phyloP scores from a whole-genome alignment of 345 rosid genomes.

The Aquilaria sinensis region DNA sequence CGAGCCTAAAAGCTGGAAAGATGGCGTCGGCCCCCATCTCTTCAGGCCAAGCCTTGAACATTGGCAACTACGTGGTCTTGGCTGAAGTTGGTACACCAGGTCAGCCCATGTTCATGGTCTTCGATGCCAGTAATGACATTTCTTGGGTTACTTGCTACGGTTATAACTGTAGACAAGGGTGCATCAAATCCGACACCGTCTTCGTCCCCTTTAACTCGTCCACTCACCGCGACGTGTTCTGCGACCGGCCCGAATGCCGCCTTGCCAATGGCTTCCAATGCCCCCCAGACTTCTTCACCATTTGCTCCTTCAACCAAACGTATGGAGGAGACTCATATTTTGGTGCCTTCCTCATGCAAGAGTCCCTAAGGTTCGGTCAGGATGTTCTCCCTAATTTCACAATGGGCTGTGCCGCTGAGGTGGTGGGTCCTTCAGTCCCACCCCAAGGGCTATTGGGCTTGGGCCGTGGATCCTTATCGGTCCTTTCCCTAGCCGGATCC shows the following conservation, averaged over 20 bases:
- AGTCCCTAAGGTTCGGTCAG: constrained; percentile 41
- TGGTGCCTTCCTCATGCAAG: constrained; percentile 54
- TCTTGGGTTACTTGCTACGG: constrained; percentile 80
- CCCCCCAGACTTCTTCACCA: constrained; percentile 33
- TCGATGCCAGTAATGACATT: constrained; percentile 70
- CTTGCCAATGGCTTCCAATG: constrained; percentile 69
- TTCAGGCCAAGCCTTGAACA: constrained; percentile 40
- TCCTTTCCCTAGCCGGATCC: constrained; percentile 54
- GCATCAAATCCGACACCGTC: constrained; percentile 32
- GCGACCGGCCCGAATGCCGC: constrained; percentile 63
- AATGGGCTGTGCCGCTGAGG: constrained; percentile 56
- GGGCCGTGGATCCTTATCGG: constrained; percentile 78
- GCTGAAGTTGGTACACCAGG: constrained; percentile 75
- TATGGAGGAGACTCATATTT: constrained; percentile 83
- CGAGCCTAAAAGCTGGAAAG: constrained; percentile 41
- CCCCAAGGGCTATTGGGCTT: constrained; percentile 80
- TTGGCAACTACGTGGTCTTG: constrained; percentile 63
- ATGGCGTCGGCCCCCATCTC: constrained; percentile 55
- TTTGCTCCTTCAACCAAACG: constrained; percentile 71
- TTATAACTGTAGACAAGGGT: constrained; percentile 34
- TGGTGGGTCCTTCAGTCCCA: constrained; percentile 59
- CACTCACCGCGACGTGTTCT: constrained; percentile 45
- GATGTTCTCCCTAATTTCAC: constrained; percentile 46
- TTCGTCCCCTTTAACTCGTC: constrained; percentile 50
- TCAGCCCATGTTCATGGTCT: constrained; percentile 75